Percentiles rank a stretch among this genome's conserved stretches.
Conservation (phyloP, 345 rosid species). For the Hevea brasiliensis region DNA sequence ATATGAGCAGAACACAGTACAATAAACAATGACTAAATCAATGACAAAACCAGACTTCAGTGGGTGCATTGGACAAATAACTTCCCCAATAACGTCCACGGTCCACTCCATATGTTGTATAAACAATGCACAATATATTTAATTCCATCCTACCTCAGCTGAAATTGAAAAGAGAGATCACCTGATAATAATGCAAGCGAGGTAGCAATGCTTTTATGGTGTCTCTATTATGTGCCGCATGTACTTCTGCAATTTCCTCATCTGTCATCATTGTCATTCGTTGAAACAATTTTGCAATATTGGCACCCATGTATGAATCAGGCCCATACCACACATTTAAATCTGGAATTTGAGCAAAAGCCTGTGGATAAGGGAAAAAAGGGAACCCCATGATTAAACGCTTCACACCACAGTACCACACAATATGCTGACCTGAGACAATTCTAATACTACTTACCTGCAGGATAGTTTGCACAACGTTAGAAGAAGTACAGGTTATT, state of each 20-base stretch:
- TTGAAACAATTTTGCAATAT: conserved; percentile 75
- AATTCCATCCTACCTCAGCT: not conserved
- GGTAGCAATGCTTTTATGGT: conserved; percentile 69
- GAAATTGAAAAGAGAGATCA: conserved; percentile 20
- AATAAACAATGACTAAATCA: not conserved
- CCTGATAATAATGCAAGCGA: conserved; percentile 79
- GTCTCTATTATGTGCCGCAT: conserved; percentile 60
- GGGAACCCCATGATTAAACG: not conserved
- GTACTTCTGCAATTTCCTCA: conserved; percentile 78
- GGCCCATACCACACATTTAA: conserved; percentile 88
- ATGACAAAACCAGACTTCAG: not conserved
- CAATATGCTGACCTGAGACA: conserved; percentile 3
- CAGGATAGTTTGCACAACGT: conserved; percentile 85
- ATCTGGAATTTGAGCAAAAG: conserved; percentile 80
- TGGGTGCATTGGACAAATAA: not conserved
- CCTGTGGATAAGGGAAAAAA: conserved; percentile 42
- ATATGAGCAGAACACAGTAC: not conserved
- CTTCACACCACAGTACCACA: not conserved
- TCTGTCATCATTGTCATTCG: conserved; percentile 88
- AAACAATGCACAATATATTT: not conserved
- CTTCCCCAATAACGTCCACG: not conserved
- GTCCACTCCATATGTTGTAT: not conserved
- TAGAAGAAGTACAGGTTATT: conserved; percentile 95
- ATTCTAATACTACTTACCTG: conserved; percentile 55
- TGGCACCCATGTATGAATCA: conserved; percentile 98